phyloP scores from a whole-genome alignment of 306 rosid genomes.

The apple (Malus domestica) region ASM211411v1 NC_041790.1:14480501-14481000 shows the following conservation, averaged over 20 bases:
- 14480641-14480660: neutral
- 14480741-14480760: conserved; percentile 95
- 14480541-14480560: conserved; percentile 93
- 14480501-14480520: conserved; percentile 75
- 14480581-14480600: neutral
- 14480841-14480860: neutral
- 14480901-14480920: neutral
- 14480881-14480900: neutral
- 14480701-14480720: conserved; percentile 79
- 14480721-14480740: conserved; percentile 84
- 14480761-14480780: conserved; percentile 66
- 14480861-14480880: neutral
- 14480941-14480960: neutral
- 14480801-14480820: neutral
- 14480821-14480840: neutral
- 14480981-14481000: neutral
- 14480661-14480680: conserved; percentile 33
- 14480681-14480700: conserved; percentile 66
- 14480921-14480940: neutral
- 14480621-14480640: neutral
- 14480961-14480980: neutral
- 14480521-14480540: conserved; percentile 85
- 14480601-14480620: neutral
- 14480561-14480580: conserved; percentile 38
- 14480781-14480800: neutral